Evolutionary conservation across 169 alveolate genomes (phyloP), one percentile per base, ranked within the genome.

Genomic region (Prorocentrum cordatum): DNA sequence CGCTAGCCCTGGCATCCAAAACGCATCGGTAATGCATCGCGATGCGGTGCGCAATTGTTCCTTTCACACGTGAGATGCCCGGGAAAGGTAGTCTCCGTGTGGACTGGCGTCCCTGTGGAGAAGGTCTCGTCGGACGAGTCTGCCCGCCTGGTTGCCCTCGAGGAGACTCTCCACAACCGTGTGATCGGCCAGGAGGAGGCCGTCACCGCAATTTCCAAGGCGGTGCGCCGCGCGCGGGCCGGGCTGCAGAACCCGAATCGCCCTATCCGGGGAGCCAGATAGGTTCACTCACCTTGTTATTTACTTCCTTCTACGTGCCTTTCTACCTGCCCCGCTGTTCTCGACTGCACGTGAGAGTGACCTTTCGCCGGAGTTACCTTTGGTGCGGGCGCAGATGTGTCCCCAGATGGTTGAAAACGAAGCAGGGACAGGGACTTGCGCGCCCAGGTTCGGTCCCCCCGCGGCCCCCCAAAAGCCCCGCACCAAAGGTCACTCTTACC

Each of bases 211-310:
- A 64, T 80, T 39, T 67, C 90, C 29, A 80, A 80, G 58, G 96
- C 97, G 20, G 96, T 95, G 22, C 97, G 95, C 80, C 68, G 97
- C 10, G 94, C 96, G 3, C 93, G 97, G 22, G 97, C 96, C 6
- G 97, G 97, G 3, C 87, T 95, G 95, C 95, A 94, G 80, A 95
- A 95, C 83, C 97, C 97, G 39, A 94, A 94, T 82, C 87, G 95
- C 7, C 97, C 97, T 38, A 95, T 95, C n/a, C 32, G 72, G 72
- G 47, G 5, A 27, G 68, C 16, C 24, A 6, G 24, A 26, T 12
- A 18, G 14, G 33, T 26, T 14, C 22, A 10, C 2, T 0, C 0
- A 10, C 54, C 16, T 42, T 42, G 54, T 42, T 9, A 42, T 9
- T 10, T 42, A 9, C 54, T 42, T 42, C 54, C 16, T 42, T 9